Evolutionary conservation across 2,329 filamentous ascomycete genomes (phyloP), one percentile per base, ranked within the genome.

Genomic region (Aspergillus sp.): DNA sequence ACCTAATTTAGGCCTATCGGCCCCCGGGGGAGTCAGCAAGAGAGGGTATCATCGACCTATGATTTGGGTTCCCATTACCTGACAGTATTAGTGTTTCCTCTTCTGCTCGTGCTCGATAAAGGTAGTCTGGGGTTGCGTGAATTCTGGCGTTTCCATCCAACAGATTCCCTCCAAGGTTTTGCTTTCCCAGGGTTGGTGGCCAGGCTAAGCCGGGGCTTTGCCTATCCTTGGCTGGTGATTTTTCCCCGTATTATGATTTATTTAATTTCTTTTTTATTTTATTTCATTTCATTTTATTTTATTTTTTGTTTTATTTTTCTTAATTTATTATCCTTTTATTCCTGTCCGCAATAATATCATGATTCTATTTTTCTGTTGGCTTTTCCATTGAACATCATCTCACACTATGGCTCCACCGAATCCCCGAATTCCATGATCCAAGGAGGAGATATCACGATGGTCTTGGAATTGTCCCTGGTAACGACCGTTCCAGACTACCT

Each of bases 61-160:
- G 35, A 36, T 48, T 38, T 42, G 41, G 16, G 19, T 51, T 51
- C 20, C 49, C 26, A 51, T 47, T 42, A 51, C 50, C 43, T 51
- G 45, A 51, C 38, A 24, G 36, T 13, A 47, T 43, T 47, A 51
- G 8, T 22, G 22, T 30, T 30, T 10, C 26, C 26, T 30, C 10
- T n/a, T 38, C 35, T 38, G 35, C 35, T 38, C 14, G 11, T 38
- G 26, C 7, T 30, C 26, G 26, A 30, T 30, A 30, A 51, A 2
- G 5, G 22, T 22, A 22, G 49, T 51, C 42, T 33, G 49, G 43
- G 36, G 36, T 45, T 45, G 49, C 49, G 49, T 42, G 49, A 47
- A 45, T 46, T 47, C 35, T 38, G 14, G 14, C 35, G 3, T 17
- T 38, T 38, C 26, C 35, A 38, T n/a, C 35, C 35, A n/a, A 38